Evolutionary conservation across 495 filamentous ascomycete genomes (phyloP).

Genomic region (Gamarada debralockiae): DNA sequence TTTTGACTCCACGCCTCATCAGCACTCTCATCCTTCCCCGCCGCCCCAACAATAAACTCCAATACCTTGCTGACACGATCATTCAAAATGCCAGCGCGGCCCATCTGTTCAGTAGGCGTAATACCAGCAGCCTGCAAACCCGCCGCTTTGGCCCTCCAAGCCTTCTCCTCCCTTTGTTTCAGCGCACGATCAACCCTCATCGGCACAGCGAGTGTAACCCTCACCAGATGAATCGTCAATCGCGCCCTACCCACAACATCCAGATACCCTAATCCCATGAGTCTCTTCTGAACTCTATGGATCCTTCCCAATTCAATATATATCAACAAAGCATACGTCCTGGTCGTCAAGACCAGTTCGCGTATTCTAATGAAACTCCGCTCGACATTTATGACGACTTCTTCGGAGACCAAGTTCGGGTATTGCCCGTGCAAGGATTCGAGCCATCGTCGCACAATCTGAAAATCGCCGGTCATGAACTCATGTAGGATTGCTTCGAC

Average conservation of each 20-base stretch:
- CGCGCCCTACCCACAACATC: conserved; percentile 35
- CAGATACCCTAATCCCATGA: conserved; percentile 35
- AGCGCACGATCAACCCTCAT: conserved; percentile 40
- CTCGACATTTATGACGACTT: conserved; percentile 36
- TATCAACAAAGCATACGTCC: conserved; percentile 37
- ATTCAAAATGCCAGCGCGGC: conserved; percentile 31
- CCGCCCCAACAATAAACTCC: conserved; percentile 36
- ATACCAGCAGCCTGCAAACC: conserved; percentile 31
- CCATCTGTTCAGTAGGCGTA: conserved; percentile 13
- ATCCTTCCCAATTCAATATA: conserved; percentile 38
- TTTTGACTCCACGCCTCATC: conserved; percentile 29
- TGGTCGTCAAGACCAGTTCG: conserved; percentile 35
- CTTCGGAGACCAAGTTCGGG: conserved; percentile 34
- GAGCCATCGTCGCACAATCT: conserved; percentile 31
- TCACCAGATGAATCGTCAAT: conserved; percentile 36
- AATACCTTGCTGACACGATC: conserved; percentile 34
- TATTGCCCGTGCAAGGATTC: conserved; percentile 32
- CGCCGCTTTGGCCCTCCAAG: conserved; percentile 33
- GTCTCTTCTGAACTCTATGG: conserved; percentile 35
- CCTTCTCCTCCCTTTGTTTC: conserved; percentile 33
- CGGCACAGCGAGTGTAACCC: conserved; percentile 37
- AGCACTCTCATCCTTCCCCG: conserved; percentile 28
- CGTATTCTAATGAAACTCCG: conserved; percentile 31
- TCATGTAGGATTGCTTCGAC: conserved; percentile 37
- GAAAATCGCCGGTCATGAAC: conserved; percentile 39